phyloP scores from a whole-genome alignment of 306 rosid genomes.

The Boehmeria nivea region DNA sequence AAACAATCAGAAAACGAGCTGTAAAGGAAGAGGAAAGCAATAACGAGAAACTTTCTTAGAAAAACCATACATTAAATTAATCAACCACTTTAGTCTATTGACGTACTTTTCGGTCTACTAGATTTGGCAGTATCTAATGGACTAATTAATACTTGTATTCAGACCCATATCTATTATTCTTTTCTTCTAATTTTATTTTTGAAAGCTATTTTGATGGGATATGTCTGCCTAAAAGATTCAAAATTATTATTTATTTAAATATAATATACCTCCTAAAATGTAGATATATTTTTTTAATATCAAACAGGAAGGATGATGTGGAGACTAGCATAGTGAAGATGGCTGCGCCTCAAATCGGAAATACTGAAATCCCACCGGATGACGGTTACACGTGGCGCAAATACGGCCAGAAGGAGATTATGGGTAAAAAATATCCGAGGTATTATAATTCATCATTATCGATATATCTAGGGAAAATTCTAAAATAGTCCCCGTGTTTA shows the following conservation, averaged over 20 bases:
- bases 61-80: not conserved
- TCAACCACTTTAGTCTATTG: not conserved
- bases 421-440: slow-evolving; percentile 62
- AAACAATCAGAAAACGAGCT: not conserved
- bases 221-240: too few species aligned
- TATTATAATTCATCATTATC: too few species aligned
- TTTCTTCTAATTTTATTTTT: not conserved
- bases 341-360: slow-evolving; percentile 58
- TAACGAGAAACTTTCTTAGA: slow-evolving; percentile 16
- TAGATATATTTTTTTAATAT: not conserved
- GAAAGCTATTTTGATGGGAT: too few species aligned
- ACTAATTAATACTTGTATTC: not conserved
- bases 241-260: not conserved
- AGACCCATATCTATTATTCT: not conserved
- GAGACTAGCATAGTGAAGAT: slow-evolving; percentile 30
- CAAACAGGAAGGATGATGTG: slow-evolving; percentile 39
- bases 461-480: too few species aligned
- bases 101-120: not conserved
- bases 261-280: not conserved
- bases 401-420: slow-evolving; percentile 81
- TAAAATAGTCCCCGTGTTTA: too few species aligned
- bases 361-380: slow-evolving; percentile 64
- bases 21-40: slow-evolving; percentile 12
- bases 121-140: not conserved
- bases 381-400: slow-evolving; percentile 76